These are phyloP conservation scores for Poa annua DNA, from an alignment of 176 grass and related monocot genomes.

Conservation along the genomic window DNA sequence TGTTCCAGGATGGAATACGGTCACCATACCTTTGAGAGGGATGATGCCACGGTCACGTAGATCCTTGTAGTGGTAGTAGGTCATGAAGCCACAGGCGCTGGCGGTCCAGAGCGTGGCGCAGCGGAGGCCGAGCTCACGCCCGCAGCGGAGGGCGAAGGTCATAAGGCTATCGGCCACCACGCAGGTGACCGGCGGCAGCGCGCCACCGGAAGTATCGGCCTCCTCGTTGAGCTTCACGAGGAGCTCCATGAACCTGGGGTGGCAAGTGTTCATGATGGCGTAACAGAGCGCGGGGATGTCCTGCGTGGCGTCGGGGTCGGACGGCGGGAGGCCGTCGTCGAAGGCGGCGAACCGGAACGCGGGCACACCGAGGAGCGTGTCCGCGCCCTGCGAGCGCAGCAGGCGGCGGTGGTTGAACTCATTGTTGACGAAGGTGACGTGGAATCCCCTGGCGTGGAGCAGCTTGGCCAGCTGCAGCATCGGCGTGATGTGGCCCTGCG, in stretches of 20 bases:
- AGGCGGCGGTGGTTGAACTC: constrained; percentile 59
- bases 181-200: constrained; percentile 10
- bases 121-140: constrained; percentile 43
- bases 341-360: constrained; percentile 45
- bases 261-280: constrained; percentile 32
- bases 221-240: not conserved
- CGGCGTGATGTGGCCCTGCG: constrained; percentile 63
- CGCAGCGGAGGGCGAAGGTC: constrained; percentile 39
- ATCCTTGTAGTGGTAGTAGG: constrained; percentile 50
- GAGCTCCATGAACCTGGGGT: constrained; percentile 38
- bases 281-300: constrained; percentile 44
- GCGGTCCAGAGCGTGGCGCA: constrained; percentile 47
- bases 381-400: not conserved
- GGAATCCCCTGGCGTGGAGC: constrained; percentile 60
- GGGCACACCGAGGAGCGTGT: not conserved
- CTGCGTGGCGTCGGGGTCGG: constrained; percentile 45
- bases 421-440: constrained; percentile 74
- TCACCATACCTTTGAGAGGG: constrained; percentile 35
- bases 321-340: constrained; percentile 49
- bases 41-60: constrained; percentile 44
- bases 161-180: constrained; percentile 48
- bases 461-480: constrained; percentile 73
- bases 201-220: not conserved
- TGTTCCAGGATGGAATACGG: no score
- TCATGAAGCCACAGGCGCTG: constrained; percentile 45